These are phyloP conservation scores for Astragalus membranaceus DNA, from an alignment of 306 rosid species.

Conservation along the genomic window DNA sequence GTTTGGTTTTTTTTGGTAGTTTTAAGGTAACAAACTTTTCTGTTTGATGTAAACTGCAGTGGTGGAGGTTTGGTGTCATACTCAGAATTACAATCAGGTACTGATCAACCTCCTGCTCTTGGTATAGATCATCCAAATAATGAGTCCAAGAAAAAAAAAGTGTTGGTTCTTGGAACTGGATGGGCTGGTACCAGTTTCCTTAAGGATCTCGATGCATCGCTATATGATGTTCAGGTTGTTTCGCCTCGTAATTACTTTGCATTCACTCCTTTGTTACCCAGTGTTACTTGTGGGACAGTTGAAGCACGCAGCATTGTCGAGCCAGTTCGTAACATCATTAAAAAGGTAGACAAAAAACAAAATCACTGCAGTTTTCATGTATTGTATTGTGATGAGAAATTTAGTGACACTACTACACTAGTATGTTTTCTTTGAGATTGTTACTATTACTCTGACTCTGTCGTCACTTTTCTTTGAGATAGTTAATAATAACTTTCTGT, in stretches of 20 bases:
- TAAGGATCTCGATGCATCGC: slow-evolving; percentile 70
- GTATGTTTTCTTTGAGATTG: background rate
- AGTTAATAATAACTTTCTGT: background rate
- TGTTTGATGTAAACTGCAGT: background rate
- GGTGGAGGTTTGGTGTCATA: slow-evolving; percentile 80
- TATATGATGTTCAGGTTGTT: slow-evolving; percentile 75
- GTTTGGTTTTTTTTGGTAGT: background rate
- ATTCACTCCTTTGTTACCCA: slow-evolving; percentile 89
- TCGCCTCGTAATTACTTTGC: slow-evolving; percentile 93
- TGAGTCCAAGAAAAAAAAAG: slow-evolving; percentile 51
- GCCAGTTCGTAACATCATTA: slow-evolving; percentile 75
- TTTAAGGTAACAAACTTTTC: background rate
- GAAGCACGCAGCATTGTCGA: slow-evolving; percentile 97
- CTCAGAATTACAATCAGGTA: slow-evolving; percentile 57
- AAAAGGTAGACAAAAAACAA: slow-evolving; percentile 48
- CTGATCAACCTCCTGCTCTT: background rate
- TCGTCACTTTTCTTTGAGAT: background rate
- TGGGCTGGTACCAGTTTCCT: slow-evolving; percentile 97
- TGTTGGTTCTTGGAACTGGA: slow-evolving; percentile 96
- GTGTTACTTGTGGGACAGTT: slow-evolving; percentile 94
- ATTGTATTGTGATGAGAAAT: no score
- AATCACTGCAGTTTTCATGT: no score
- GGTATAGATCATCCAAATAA: background rate
- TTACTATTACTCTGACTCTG: background rate
- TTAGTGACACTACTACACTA: background rate